Evolutionary conservation across 2,329 filamentous ascomycete species (phyloP).

Genomic region (Sarocladium kiliense): DNA sequence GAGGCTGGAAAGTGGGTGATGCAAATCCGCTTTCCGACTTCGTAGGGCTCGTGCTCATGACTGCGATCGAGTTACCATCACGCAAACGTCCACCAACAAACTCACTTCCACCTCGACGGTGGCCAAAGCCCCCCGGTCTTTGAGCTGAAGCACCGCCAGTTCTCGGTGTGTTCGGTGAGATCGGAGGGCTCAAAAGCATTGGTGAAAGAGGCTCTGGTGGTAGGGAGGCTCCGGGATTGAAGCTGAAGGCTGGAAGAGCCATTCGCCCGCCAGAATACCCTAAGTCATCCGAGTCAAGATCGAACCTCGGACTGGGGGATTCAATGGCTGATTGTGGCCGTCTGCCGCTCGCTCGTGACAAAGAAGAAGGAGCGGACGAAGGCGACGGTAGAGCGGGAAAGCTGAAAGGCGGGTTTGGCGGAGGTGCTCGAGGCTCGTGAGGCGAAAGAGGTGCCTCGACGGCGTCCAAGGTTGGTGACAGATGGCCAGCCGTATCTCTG

Average conservation of each 20-base stretch:
- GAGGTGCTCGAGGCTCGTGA: constrained; percentile 25
- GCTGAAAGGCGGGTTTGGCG: constrained; percentile 60
- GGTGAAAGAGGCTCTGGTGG: constrained; percentile 25
- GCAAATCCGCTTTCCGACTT: constrained; percentile 55
- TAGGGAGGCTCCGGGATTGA: constrained; percentile 44
- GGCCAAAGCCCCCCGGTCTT: constrained; percentile 61
- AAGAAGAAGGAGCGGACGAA: constrained; percentile 52
- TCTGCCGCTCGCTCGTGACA: constrained; percentile 42
- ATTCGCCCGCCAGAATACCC: constrained; percentile 26
- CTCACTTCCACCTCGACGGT: constrained; percentile 78
- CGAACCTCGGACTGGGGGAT: constrained; percentile 28
- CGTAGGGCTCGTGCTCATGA: constrained; percentile 65
- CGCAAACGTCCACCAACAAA: constrained; percentile 72
- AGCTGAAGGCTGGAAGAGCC: constrained; percentile 49
- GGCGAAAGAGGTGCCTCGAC: constrained; percentile 13
- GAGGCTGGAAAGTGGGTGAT: constrained; percentile 49
- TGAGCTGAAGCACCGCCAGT: constrained; percentile 47
- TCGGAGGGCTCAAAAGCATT: constrained; percentile 47
- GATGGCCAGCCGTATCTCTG: constrained; percentile 19
- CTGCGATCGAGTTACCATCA: constrained; percentile 50
- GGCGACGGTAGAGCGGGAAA: constrained; percentile 56
- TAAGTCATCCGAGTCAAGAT: constrained; percentile 23
- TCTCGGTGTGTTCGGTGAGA: constrained; percentile 47
- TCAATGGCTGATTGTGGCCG: constrained; percentile 51
- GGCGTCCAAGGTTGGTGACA: constrained; percentile 17